Conservation (phyloP, 2,329 filamentous ascomycete genomes). For the Ophiognomonia clavigignenti-juglandacearum region DNA sequence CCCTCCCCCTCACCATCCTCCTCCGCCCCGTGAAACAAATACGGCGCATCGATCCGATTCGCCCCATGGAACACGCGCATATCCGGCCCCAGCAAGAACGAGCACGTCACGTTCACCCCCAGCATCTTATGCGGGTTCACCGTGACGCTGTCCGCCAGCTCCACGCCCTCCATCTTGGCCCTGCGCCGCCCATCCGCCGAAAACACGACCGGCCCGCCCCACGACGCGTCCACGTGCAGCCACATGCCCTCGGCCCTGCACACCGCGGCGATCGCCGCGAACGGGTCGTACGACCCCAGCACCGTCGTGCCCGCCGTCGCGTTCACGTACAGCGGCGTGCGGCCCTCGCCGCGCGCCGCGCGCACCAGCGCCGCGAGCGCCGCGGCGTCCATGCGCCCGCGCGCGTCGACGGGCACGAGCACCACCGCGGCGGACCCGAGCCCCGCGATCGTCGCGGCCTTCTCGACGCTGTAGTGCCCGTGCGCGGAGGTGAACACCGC, state of each 20-base stretch:
- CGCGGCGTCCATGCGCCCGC: constrained; percentile 65
- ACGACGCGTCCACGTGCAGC: constrained; percentile 90
- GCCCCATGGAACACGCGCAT: constrained; percentile 72
- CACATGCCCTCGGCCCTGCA: constrained; percentile 72
- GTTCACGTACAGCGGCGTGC: constrained; percentile 90
- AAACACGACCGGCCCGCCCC: constrained; percentile 84
- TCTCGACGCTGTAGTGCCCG: constrained; percentile 92
- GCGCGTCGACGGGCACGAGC: constrained; percentile 65
- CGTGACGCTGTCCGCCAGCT: constrained; percentile 75
- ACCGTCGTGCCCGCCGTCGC: constrained; percentile 94
- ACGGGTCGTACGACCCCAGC: constrained; percentile 81
- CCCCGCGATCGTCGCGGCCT: constrained; percentile 87
- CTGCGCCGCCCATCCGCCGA: constrained; percentile 51
- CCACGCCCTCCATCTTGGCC: constrained; percentile 65
- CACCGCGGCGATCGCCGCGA: constrained; percentile 63
- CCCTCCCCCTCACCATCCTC: constrained; percentile 33
- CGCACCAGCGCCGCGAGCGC: constrained; percentile 60
- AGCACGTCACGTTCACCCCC: constrained; percentile 84
- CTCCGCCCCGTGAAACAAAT: constrained; percentile 65
- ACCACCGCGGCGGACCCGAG: constrained; percentile 73
- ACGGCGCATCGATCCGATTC: constrained; percentile 83
- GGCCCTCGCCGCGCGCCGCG: constrained; percentile 59
- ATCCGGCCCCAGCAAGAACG: constrained; percentile 78
- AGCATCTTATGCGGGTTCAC: constrained; percentile 98
- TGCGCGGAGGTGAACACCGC: constrained; percentile 85